phyloP scores from a whole-genome alignment of 164 flowering plant species.

The Magnolia officinalis region DNA sequence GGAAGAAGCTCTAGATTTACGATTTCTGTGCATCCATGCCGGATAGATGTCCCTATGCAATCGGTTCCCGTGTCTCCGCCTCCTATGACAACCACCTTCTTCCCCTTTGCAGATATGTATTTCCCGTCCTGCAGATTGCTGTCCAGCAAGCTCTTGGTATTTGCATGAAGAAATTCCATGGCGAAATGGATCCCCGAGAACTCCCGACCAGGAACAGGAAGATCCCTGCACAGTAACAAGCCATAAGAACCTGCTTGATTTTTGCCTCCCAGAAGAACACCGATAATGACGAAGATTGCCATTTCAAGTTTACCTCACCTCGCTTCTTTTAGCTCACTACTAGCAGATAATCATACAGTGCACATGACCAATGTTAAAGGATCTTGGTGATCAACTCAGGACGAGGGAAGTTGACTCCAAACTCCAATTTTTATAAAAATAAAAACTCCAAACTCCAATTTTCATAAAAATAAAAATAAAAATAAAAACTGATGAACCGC shows the following conservation, averaged over 20 bases:
- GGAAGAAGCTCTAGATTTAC: constrained; percentile 92
- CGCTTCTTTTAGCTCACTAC: neutral
- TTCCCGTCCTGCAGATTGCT: constrained; percentile 84
- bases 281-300: neutral
- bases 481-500: no score
- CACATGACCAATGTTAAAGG: neutral
- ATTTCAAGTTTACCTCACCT: neutral
- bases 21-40: constrained; percentile 83
- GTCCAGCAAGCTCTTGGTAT: constrained; percentile 95
- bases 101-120: constrained; percentile 90
- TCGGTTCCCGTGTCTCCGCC: constrained; percentile 99
- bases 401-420: no score
- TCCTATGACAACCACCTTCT: constrained; percentile 96
- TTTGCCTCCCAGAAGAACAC: neutral
- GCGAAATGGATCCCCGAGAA: constrained; percentile 87
- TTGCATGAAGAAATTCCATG: constrained; percentile 96
- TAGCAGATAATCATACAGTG: neutral
- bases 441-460: no score
- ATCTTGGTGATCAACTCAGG: neutral
- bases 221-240: constrained; percentile 55
- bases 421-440: no score
- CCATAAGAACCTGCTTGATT: neutral
- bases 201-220: constrained; percentile 91
- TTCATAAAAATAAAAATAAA: no score
- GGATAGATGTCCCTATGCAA: constrained; percentile 92